Conservation (phyloP, 352 stramenopile species). For the Elongisporangium senticosum region DNA sequence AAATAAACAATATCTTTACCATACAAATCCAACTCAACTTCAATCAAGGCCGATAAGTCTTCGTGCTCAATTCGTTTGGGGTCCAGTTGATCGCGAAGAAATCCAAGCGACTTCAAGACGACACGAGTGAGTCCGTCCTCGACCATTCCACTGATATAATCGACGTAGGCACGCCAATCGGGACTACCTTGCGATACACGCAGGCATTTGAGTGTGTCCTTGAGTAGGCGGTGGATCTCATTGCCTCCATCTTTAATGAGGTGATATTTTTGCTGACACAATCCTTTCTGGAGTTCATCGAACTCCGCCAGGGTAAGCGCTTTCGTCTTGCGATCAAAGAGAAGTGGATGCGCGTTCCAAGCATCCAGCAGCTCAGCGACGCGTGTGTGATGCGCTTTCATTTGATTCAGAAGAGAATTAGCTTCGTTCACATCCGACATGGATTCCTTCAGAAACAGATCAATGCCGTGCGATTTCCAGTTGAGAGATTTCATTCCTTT, state of each 20-base stretch:
- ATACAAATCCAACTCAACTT: conserved; percentile 90
- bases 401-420: conserved; percentile 73
- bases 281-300: conserved; percentile 67
- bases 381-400: conserved; percentile 85
- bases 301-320: conserved; percentile 79
- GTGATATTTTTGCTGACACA: conserved; percentile 81
- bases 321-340: conserved; percentile 89
- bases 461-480: conserved; percentile 92
- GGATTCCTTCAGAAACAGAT: conserved; percentile 88
- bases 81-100: conserved; percentile 82
- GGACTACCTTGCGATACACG: conserved; percentile 87
- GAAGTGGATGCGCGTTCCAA: conserved; percentile 63
- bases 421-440: conserved; percentile 88
- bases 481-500: conserved; percentile 90
- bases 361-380: conserved; percentile 71
- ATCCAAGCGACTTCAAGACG: conserved; percentile 59
- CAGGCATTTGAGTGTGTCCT: conserved; percentile 87
- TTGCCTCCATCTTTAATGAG: conserved; percentile 86
- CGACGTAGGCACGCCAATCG: conserved; percentile 91
- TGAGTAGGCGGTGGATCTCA: conserved; percentile 84
- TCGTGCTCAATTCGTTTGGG: conserved; percentile 75
- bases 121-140: conserved; percentile 77
- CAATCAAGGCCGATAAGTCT: conserved; percentile 79
- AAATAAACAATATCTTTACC: conserved; percentile 82
- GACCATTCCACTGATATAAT: conserved; percentile 89